Evolutionary conservation across 2,329 filamentous ascomycete genomes (phyloP), one percentile per base, ranked within the genome.

Genomic region (Massarina eburnea): DNA sequence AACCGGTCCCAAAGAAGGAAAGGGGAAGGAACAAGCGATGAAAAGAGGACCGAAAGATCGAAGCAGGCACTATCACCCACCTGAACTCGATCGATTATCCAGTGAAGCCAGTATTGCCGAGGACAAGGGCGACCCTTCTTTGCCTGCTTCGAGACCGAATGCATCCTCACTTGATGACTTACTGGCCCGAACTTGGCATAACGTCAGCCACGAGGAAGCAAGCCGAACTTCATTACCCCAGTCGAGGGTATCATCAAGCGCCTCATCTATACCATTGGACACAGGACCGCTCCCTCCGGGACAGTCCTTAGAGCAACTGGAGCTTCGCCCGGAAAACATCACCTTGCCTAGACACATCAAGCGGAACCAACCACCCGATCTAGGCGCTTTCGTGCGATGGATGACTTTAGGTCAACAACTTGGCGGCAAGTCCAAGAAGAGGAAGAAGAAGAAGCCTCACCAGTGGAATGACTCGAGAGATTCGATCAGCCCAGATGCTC

Each of bases 281-380:
- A 15, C n/a, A 29, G 36, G 8, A 21, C 27, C 15, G 21, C 15
- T 40, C 14, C 37, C 43, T 41, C 29, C 21, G 3, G 43, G 43
- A 40, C 17, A 18, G 20, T 45, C 43, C 20, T 26, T 39, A 5
- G 36, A 45, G 29, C 20, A 41, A n/a, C 20, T 35, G 12, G 18
- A 3, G 15, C 22, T 45, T 20, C 36, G 21, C 21, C 43, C 36
- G 5, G 36, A 45, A 26, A 17, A 45, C 14, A 35, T 40, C 21
- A 7, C 43, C 8, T 10, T 45, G 18, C 43, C 36, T 3, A 14
- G 26, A 29, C 33, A 21, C 32, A n/a, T 20, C 26, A 5, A 10
- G 12, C 24, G 29, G 21, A 45, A 41, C 18, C 21, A 41, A 27
- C 26, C 29, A 22, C 24, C 24, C 24, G 24, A 26, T 7, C 24